Base-by-base conservation (phyloP, 2,329 filamentous ascomycete species). In the Raffaelea deltoideospora region DNA sequence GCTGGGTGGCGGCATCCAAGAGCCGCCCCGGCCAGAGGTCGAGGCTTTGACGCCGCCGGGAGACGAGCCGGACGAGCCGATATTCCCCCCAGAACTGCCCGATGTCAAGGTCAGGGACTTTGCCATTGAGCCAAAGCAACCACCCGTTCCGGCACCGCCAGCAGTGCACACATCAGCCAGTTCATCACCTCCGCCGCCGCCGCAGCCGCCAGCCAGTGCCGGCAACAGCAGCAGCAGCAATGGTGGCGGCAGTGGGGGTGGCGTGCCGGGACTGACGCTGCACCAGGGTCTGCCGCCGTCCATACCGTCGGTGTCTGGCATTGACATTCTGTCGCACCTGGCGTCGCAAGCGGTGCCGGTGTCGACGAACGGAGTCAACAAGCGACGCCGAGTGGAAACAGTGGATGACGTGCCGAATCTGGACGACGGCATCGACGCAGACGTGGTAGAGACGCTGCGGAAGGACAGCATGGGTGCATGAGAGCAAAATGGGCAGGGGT, bases 1-100 rank as follows among this genome's bases (percentile, higher is more conserved):
- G 9, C 56, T 63, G n/a, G 59, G 57, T 28, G 67, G 57, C 42
- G 61, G 63, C 4, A 55, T 56, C 13, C 55, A 65, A 20, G 80
- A 84, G 44, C 72, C 73, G 11, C 74, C 76, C 42, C 76, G 84
- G 24, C 87, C 88, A 2, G 76, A 87, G 47, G 69, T 93, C 39
- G 88, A 96, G 55, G 81, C 50, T 1, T 29, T 46, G 39, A 46
- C 44, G 28, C 45, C 45, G 24, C 45, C 45, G 30, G 24, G 31
- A 1, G 31, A 14, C 10, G 33, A 38, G 14, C 21, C 29, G 5
- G 39, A 36, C 23, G 37, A 37, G 11, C n/a, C 26, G 13, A 7
- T 15, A 18, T 17, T 17, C 28, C 28, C n/a, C n/a, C n/a, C n/a
- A n/a, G n/a, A n/a, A n/a, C n/a, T n/a, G n/a, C n/a, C n/a, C n/a